Evolutionary conservation across 2,329 filamentous ascomycete species (phyloP).

Genomic region (Venturia asperata): DNA sequence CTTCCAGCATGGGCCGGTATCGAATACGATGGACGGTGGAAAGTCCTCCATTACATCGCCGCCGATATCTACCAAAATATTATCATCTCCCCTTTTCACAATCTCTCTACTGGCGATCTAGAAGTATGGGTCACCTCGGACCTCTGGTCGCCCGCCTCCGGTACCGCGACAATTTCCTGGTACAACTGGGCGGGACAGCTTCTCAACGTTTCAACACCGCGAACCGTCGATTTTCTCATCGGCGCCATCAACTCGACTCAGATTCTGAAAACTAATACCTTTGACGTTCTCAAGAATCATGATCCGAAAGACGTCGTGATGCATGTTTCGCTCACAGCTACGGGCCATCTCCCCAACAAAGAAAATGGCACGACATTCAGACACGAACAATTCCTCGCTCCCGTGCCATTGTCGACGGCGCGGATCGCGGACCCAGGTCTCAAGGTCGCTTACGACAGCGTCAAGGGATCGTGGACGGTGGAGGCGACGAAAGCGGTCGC

Average conservation of each 20-base stretch:
- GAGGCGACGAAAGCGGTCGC: constrained; percentile 43
- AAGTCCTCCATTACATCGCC: constrained; percentile 52
- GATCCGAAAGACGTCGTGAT: constrained; percentile 36
- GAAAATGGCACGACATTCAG: constrained; percentile 37
- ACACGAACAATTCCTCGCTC: constrained; percentile 47
- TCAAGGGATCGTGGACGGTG: constrained; percentile 38
- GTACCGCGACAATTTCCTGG: constrained; percentile 46
- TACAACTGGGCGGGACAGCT: constrained; percentile 42
- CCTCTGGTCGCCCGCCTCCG: constrained; percentile 45
- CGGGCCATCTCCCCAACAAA: constrained; percentile 43
- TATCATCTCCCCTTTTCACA: constrained; percentile 53
- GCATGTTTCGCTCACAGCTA: constrained; percentile 38
- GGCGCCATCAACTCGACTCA: constrained; percentile 47
- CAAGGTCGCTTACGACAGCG: constrained; percentile 30
- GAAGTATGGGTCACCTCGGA: constrained; percentile 52
- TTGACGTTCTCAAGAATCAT: constrained; percentile 30
- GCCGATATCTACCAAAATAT: constrained; percentile 52
- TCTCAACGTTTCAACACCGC: constrained; percentile 35
- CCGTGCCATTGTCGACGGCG: constrained; percentile 40
- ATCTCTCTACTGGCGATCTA: constrained; percentile 44
- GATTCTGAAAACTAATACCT: constrained; percentile 22
- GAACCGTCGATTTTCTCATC: constrained; percentile 36
- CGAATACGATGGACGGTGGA: constrained; percentile 57
- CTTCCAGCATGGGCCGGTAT: constrained; percentile 49
- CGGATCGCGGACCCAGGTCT: constrained; percentile 45